Evolutionary conservation across 2,329 filamentous ascomycete genomes (phyloP), one percentile per base, ranked within the genome.

Genomic region (Ascomycota sp.): DNA sequence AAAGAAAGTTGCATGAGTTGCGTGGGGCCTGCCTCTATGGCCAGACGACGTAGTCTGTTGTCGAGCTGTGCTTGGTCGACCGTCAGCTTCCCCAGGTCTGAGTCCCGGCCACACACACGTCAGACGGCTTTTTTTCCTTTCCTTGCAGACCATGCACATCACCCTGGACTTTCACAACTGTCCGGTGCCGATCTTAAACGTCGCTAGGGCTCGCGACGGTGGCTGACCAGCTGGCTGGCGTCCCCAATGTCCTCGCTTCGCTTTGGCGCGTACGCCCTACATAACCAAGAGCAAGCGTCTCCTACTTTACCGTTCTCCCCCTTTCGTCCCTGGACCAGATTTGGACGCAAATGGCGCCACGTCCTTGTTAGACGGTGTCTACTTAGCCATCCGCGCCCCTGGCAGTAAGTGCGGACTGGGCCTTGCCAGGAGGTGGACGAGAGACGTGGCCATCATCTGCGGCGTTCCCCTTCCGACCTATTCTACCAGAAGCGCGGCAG

Each of bases 1-100:
- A 27, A 34, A 40, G 28, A 36, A 35, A n/a, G n/a, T n/a, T n/a
- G n/a, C n/a, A n/a, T n/a, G n/a, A 32, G 26, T 17, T 38, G 25
- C 31, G 38, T 28, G 13, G 44, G 30, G 33, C 30, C 25, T 31
- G 27, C 11, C 22, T 23, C 17, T 26, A 23, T 26, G 20, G 25
- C 19, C 27, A 22, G 30, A 22, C 30, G 29, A 25, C 29, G 27
- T 30, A 23, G 30, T 27, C 31, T 23, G 28, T 31, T 36, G 27
- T 28, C 29, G 37, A 38, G 30, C 26, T 27, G 34, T 20, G 22
- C 21, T 28, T 22, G 25, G 22, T 30, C 30, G 32, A 23, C 30
- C 12, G 28, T 25, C 25, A 19, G 19, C 29, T 25, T 27, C 22
- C 19, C 23, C 15, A 32, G 9, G 22, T 28, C 25, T 28, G 27